Evolutionary conservation across 768 basidiomycete genomes (phyloP).

Genomic region (Mycena venus): DNA sequence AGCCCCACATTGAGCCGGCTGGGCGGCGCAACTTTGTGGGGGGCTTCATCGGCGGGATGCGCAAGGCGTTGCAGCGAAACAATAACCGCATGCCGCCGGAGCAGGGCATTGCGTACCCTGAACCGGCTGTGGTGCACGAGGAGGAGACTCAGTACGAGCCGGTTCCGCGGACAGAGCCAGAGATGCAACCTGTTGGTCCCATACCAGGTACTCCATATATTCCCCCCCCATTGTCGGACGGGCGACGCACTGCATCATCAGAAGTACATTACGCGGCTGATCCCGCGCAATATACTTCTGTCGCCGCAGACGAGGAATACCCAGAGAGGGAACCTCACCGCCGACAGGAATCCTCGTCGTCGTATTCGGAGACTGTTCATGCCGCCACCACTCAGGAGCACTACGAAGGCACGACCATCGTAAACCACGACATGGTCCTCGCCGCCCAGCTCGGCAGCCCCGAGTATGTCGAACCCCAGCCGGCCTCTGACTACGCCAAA

Average conservation of each 20-base stretch:
- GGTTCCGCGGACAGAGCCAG: constrained; percentile 17
- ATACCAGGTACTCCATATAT: background rate
- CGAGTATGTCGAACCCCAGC: constrained; percentile 55
- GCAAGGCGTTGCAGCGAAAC: constrained; percentile 42
- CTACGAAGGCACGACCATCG: constrained; percentile 35
- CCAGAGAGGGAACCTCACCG: constrained; percentile 27
- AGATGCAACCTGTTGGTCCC: background rate
- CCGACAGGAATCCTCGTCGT: constrained; percentile 33
- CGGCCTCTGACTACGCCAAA: constrained; percentile 62
- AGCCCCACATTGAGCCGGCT: constrained; percentile 14
- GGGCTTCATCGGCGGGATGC: constrained; percentile 50
- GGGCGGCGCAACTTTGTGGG: constrained; percentile 47
- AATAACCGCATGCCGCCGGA: constrained; percentile 26
- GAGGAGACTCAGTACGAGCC: constrained; percentile 26
- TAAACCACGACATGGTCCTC: constrained; percentile 32
- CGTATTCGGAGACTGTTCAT: constrained; percentile 37
- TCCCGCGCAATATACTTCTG: background rate
- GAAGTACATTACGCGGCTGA: constrained; percentile 11
- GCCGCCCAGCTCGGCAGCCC: constrained; percentile 47
- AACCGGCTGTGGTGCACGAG: constrained; percentile 26
- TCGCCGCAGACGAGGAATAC: constrained; percentile 6
- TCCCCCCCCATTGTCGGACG: background rate
- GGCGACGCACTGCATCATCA: background rate
- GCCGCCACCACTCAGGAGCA: constrained; percentile 37
- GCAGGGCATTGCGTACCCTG: constrained; percentile 3